A percentile compares a stretch with the other conserved stretches of the same genome.
Conservation (phyloP, 2,329 filamentous ascomycete species). For the Boeremia exigua region DNA sequence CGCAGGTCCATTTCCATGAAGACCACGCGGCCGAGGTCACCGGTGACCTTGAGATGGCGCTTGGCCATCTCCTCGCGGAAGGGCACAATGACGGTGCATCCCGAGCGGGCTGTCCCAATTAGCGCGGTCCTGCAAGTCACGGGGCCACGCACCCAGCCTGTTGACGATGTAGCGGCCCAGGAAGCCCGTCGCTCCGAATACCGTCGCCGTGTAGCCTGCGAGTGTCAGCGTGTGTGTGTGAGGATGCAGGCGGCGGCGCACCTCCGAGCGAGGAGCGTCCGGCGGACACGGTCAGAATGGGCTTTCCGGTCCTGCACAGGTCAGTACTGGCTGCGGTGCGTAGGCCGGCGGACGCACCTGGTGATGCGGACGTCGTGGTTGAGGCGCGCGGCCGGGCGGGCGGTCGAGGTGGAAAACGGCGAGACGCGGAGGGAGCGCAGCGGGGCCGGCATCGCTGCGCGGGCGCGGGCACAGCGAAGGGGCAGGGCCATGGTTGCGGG, state of each 20-base stretch:
- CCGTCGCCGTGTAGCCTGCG: conserved; percentile 89
- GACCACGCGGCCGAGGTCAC: conserved; percentile 86
- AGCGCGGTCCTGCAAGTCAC: conserved; percentile 14
- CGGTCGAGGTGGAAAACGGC: conserved; percentile 35
- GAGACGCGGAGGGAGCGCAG: conserved; percentile 37
- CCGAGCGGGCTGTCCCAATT: conserved; percentile 73
- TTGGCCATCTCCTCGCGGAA: conserved; percentile 98
- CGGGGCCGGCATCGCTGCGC: conserved; percentile 45
- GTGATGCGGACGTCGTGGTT: conserved; percentile 89
- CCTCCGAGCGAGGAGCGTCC: conserved; percentile 90
- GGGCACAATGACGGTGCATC: conserved; percentile 92
- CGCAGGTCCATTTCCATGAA: conserved; percentile 95
- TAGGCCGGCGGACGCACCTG: conserved; percentile 36
- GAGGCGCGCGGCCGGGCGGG: conserved; percentile 34
- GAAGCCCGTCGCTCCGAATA: conserved; percentile 97
- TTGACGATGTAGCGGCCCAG: conserved; percentile 98
- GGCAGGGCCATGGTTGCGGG: conserved; percentile 48
- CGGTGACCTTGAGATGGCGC: conserved; percentile 93
- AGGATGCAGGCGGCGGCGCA: conserved; percentile 51
- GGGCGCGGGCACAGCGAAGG: conserved; percentile 49
- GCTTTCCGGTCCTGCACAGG: conserved; percentile 78
- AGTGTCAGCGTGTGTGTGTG: conserved; percentile 38
- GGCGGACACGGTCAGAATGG: conserved; percentile 85
- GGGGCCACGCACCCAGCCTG: conserved; percentile 71
- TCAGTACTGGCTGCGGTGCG: conserved; percentile 15